Evolutionary conservation across 805 yeast genomes (phyloP).

Genomic region (Monosporozyma aerobia): DNA sequence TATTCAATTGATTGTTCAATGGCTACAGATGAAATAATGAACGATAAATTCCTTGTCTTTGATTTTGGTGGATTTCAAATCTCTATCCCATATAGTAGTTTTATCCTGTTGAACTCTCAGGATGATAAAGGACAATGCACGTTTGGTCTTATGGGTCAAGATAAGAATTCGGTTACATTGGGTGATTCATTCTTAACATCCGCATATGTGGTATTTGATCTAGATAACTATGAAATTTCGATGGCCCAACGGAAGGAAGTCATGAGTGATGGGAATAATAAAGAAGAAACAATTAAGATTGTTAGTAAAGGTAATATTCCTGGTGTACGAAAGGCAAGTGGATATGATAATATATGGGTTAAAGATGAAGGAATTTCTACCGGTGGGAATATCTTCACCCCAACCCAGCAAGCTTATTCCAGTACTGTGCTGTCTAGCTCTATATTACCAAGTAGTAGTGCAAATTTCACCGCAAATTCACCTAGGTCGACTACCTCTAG

Average conservation of each 20-base stretch:
- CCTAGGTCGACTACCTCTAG: neutral
- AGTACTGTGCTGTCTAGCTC: neutral
- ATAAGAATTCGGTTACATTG: slow-evolving; percentile 30
- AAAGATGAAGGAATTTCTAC: slow-evolving; percentile 15
- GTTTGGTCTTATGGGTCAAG: slow-evolving; percentile 31
- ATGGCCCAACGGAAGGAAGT: slow-evolving; percentile 39
- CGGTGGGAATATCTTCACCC: slow-evolving; percentile 26
- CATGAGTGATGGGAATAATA: slow-evolving; percentile 9
- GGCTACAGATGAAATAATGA: slow-evolving; percentile 24
- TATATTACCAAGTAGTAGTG: neutral
- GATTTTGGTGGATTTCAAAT: slow-evolving; percentile 54
- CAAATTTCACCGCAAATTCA: neutral
- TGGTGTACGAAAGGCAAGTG: slow-evolving; percentile 39
- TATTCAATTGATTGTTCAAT: slow-evolving; percentile 40
- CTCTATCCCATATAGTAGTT: slow-evolving; percentile 36
- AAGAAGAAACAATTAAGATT: slow-evolving; percentile 18
- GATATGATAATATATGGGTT: slow-evolving; percentile 40
- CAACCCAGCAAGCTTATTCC: neutral
- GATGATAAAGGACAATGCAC: slow-evolving; percentile 30
- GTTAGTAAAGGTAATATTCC: slow-evolving; percentile 31
- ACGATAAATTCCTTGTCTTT: slow-evolving; percentile 28
- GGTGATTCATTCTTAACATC: slow-evolving; percentile 52
- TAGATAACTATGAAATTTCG: slow-evolving; percentile 48
- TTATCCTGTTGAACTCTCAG: slow-evolving; percentile 21
- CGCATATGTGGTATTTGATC: slow-evolving; percentile 57